Base-by-base conservation (phyloP, 2,329 filamentous ascomycete species). In the Boeremia lycopersici region DNA sequence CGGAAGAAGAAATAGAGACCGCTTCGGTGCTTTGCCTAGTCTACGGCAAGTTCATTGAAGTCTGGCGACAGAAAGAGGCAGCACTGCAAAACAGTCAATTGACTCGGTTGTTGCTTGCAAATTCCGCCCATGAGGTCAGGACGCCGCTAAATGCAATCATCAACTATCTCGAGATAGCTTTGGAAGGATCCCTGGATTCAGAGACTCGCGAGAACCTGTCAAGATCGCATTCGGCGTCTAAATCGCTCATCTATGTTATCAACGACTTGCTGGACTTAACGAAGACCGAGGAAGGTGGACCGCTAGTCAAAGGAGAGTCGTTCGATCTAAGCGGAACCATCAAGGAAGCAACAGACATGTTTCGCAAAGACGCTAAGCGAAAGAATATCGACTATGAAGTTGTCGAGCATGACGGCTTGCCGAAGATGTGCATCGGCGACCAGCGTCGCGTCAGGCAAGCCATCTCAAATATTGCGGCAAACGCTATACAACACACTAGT, bases 61-160 rank as follows among this genome's bases (percentile, higher is more conserved):
- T 96, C 1, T 96, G 92, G 92, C 82, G 91, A 51, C 90, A 96
- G 70, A 96, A 96, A 62, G 92, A 96, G 72, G 88, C 87, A 1
- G 90, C 90, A 0, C 71, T 96, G 55, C 89, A 96, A 64, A 93
- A 81, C 69, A 96, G 89, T 62, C 89, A 93, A 56, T 79, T 96
- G 2, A 96, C 91, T 0, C 82, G 86, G 41, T 76, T 96, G 4
- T 76, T 96, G 1, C 79, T 96, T 19, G 90, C 91, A 4, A 96
- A 96, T 61, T 96, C 91, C 0, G 92, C 92, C 0, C 93, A 96
- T 61, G 92, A 96, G 77, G 91, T 96, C 8, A 87, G 93, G 44
- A 96, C 92, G 0, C 92, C 92, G 0, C 77, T 96, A 2, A 96
- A 96, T 67, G 92, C 92, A 13, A 96, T 96, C 67, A 96, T 96